Evolutionary conservation across 208 protist genomes (phyloP), one percentile per base, ranked within the genome.

Genomic region (Leishmania tarentolae): DNA sequence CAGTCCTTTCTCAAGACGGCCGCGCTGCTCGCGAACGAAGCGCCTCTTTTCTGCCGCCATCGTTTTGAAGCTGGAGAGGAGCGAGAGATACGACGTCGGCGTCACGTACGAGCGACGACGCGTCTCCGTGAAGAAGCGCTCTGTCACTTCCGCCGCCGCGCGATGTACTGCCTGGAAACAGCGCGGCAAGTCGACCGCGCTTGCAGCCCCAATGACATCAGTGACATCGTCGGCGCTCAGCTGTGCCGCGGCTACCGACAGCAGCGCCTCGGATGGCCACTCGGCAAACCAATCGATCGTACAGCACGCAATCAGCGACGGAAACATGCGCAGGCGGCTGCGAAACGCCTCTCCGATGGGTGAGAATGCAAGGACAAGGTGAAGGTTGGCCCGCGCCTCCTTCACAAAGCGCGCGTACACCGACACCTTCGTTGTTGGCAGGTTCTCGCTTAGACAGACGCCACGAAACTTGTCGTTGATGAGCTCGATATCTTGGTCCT

Each of bases 251-350:
- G 98, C 98, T 19, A 99, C 98, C 44, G 94, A 97, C 47, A 90
- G 77, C 17, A 99, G 92, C 65, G 99, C 98, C 86, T 99, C 96
- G 13, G 91, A 92, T 21, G 98, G 98, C 98, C 98, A 99, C 82
- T 97, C 92, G 47, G 95, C 95, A 89, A 99, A 99, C 99, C 98
- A 99, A 87, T 99, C 99, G 80, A 99, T 99, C 40, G 98, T 99
- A 86, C 98, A 99, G 88, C 98, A 99, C 70, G 98, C 98, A 78
- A 99, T 97, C 15, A 99, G 92, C 1, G 98, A 96, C 0, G 98
- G 98, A 84, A 99, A 99, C 95, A 99, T 99, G 75, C 98, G 95
- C 81, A 99, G 91, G 76, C 98, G 92, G 11, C 88, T 97, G 74
- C 98, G 90, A 85, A 99, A 99, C 9, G 84, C 90, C 81, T 99